Evolutionary conservation across 129 eudicot species (phyloP), one percentile per base, ranked within the genome.

Genomic region (Chrysanthemum lavandulifolium): DNA sequence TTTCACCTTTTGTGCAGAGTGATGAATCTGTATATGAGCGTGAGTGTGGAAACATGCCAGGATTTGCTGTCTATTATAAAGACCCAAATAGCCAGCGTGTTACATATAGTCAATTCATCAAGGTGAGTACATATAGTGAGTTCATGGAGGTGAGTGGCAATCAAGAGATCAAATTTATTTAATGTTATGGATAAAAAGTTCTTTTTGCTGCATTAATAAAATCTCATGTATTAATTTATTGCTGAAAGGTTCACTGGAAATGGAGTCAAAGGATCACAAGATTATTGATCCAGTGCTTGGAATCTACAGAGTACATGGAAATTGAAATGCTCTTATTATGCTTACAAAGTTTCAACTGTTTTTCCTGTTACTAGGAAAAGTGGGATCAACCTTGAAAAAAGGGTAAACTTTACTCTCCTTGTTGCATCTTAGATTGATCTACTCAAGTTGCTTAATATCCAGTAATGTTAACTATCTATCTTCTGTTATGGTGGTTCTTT

Each of bases 41-140:
- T 31, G 99, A 95, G 81, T 95, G 99, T 59, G 97, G 97, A 65
- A 90, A 95, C 88, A 95, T 88, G 99, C 99, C 99, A 12, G 99
- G 99, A 31, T 95, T 95, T 79, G 99, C 99, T 51, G 96, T 95
- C 65, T 95, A 95, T 78, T 95, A 95, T 69, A 86, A 96, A 88
- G 88, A 86, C 73, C 99, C 99, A 61, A 91, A 95, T 68, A 88
- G 97, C 81, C 97, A 95, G 85, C 99, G 99, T 57, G 99, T 95
- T 60, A 86, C 97, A 13, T 95, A 88, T 80, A 82, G 90, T 64
- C 99, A 95, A 62, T 95, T 95, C 71, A 84, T 95, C 56, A 95
- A 95, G 96, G 99, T 91, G 70, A 81, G 86, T 69, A 86, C 97
- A n/a, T 95, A 86, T 80, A 82, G 90, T 64, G 96, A 95, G 59